phyloP scores from a whole-genome alignment of 352 stramenopile genomes.

The Phytopythium helicoides region DNA sequence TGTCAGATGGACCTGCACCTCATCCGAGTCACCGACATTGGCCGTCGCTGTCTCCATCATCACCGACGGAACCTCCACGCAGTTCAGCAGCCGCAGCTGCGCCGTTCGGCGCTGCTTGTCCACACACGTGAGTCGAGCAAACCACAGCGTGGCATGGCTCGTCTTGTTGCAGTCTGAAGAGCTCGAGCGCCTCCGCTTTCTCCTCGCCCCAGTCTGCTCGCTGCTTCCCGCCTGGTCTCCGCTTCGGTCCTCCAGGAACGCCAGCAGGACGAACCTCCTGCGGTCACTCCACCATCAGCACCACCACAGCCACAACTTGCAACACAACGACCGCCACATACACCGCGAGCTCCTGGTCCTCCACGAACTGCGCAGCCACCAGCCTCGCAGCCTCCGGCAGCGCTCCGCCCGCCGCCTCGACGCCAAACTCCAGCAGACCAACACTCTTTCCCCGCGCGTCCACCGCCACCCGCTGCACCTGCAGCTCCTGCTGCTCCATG shows the following conservation, averaged over 20 bases:
- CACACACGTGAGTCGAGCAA: constrained; percentile 16
- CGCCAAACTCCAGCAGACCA: not conserved
- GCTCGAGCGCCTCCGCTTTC: not conserved
- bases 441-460: constrained; percentile 20
- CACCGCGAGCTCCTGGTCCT: constrained; percentile 33
- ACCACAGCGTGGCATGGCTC: constrained; percentile 6
- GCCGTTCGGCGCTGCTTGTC: not conserved
- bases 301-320: not conserved
- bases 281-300: too few relatives aligned
- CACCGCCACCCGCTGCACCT: constrained; percentile 19
- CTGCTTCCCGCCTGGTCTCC: not conserved
- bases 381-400: constrained; percentile 29
- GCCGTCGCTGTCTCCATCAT: not conserved
- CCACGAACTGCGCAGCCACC: constrained; percentile 35
- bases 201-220: not conserved
- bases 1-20: constrained; percentile 25
- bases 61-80: constrained; percentile 12
- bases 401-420: constrained; percentile 2
- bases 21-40: not conserved
- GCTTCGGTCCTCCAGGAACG: not conserved
- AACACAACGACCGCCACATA: constrained; percentile 11
- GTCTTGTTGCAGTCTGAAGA: not conserved
- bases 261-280: not conserved
- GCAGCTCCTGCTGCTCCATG: constrained; percentile 8
- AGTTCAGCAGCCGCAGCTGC: constrained; percentile 19